A percentile compares a stretch with the other conserved stretches of the same genome.
Evolutionary conservation across 148 eudicot genomes (phyloP).

Genomic region (Polygonum aviculare): DNA sequence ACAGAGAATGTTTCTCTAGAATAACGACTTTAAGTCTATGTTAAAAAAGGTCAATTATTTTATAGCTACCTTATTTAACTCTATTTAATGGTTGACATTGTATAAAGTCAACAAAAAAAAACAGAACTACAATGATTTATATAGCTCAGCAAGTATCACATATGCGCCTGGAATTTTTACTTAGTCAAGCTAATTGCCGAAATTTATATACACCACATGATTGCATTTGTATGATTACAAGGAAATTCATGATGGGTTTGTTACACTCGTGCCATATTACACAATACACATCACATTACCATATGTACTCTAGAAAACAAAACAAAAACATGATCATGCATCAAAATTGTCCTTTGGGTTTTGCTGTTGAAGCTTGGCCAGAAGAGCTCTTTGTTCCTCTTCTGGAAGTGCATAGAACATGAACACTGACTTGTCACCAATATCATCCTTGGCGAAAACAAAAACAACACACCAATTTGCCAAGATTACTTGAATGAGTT

Average conservation of each 20-base stretch:
- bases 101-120: background rate
- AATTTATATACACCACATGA: background rate
- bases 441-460: constrained; percentile 57
- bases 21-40: background rate
- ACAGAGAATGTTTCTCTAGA: constrained; percentile 2
- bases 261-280: background rate
- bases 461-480: background rate
- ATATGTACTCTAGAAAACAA: too few relatives aligned
- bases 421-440: constrained; percentile 96
- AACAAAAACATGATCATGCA: background rate
- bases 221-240: background rate
- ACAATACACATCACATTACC: background rate
- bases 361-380: constrained; percentile 47
- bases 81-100: background rate
- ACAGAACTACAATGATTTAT: background rate
- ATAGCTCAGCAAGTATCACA: background rate
- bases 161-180: background rate
- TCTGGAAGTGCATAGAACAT: constrained; percentile 67
- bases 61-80: background rate
- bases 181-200: background rate
- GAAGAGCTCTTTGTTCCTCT: constrained; percentile 59
- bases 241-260: background rate
- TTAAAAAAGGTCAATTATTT: background rate
- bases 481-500: background rate
- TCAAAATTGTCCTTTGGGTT: constrained; percentile 12